These are phyloP conservation scores for Aspergillus bombycis DNA, from an alignment of 2,329 filamentous ascomycete genomes.

Conservation along the genomic window DNA sequence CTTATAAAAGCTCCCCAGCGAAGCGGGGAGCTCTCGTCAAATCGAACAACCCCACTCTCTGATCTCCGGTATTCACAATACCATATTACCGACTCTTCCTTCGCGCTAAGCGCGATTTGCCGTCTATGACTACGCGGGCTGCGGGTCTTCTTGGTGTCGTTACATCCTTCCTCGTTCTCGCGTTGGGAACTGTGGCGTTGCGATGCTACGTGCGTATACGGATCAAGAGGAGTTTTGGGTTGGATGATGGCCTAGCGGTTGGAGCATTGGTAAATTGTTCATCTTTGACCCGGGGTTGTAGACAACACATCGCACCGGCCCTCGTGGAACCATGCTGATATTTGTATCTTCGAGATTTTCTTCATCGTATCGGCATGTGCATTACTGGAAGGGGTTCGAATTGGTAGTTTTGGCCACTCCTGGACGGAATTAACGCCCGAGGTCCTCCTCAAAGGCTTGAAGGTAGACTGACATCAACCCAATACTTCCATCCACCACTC, in stretches of 20 bases:
- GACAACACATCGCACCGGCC: background rate
- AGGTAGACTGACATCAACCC: background rate
- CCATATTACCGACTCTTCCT: background rate
- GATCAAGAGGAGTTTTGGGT: slow-evolving; percentile 1
- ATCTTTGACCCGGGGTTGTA: background rate
- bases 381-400: background rate
- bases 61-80: background rate
- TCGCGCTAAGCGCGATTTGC: background rate
- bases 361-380: background rate
- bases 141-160: background rate
- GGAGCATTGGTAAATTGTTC: slow-evolving; percentile 1
- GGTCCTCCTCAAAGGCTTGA: slow-evolving; percentile 8
- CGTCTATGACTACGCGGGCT: background rate
- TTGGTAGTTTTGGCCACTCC: background rate
- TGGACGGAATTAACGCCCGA: background rate
- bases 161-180: slow-evolving; percentile 2
- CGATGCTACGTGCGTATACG: slow-evolving; percentile 11
- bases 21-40: background rate
- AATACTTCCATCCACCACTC: background rate
- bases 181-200: background rate
- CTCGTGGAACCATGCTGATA: background rate
- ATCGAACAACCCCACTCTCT: background rate
- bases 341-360: background rate
- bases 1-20: background rate
- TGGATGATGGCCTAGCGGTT: slow-evolving; percentile 4